Evolutionary conservation across 192 early-diverging fungal genomes (phyloP), one percentile per base, ranked within the genome.

Genomic region (Backusella circina): DNA sequence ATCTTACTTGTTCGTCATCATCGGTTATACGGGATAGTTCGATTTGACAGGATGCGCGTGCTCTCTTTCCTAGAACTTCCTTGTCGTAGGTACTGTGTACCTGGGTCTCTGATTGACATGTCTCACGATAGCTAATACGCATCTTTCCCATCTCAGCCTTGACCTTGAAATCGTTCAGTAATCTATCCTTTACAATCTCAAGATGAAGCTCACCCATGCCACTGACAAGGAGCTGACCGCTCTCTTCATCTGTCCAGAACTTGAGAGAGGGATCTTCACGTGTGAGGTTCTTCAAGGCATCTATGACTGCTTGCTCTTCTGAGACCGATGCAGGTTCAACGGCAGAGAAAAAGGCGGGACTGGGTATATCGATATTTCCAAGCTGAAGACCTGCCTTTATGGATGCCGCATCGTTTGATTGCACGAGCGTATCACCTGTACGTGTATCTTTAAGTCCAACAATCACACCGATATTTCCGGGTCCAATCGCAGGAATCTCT

Each of bases 121-220:
- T 93, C 72, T 99, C 97, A 66, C 96, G 88, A 80, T 95, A 98
- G 26, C 90, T 89, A 70, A 99, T 95, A 36, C 90, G 85, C 85
- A 98, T 93, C 36, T 85, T 83, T 10, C 97, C 97, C 80, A 98
- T 90, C 21, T 90, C 86, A 15, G 92, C 92, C 30, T 91, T 89
- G 69, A 93, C 89, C 70, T 90, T 90, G 76, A 94, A 91, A 31
- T 92, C 91, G 32, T 91, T 90, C n/a, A 91, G 39, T 28, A 99
- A 81, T n/a, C 96, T 82, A 37, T 95, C 95, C 47, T 90, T 90
- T 13, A 95, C 89, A 16, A 98, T 92, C 73, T 98, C 97, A 33
- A 98, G 79, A 78, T 98, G 97, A 67, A 98, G 85, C 75, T 97
- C 97, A 7, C 97, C 97, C 95, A 97, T 96, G 0, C 96, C 97